phyloP scores from a whole-genome alignment of 139 green algal species.

The Astrephomene gubernaculifera region DNA sequence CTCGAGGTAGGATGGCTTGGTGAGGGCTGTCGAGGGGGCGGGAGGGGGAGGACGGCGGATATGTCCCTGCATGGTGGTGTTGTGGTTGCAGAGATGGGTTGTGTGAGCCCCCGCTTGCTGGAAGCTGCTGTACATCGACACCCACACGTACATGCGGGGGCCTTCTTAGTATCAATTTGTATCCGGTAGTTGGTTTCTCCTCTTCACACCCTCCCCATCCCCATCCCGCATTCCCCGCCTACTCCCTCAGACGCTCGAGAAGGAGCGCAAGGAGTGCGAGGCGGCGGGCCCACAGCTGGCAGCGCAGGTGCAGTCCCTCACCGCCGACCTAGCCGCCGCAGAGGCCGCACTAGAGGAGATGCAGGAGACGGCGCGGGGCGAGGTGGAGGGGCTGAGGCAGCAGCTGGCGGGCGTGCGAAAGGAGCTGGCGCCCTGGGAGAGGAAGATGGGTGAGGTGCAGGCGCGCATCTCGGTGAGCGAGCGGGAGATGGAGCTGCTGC shows the following conservation, averaged over 20 bases:
- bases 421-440: constrained; percentile 91
- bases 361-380: constrained; percentile 77
- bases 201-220: neutral
- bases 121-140: too few relatives aligned
- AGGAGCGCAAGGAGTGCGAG: constrained; percentile 62
- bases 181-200: neutral
- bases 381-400: constrained; percentile 80
- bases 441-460: constrained; percentile 78
- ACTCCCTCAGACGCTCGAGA: constrained; percentile 67
- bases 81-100: too few relatives aligned
- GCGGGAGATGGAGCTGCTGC: constrained; percentile 75
- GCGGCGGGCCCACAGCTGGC: constrained; percentile 53
- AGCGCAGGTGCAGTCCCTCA: constrained; percentile 29
- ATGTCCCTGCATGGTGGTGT: too few relatives aligned
- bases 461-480: constrained; percentile 65
- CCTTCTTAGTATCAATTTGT: too few relatives aligned
- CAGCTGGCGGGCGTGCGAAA: constrained; percentile 56
- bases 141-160: too few relatives aligned
- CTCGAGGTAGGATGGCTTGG: constrained; percentile 8
- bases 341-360: constrained; percentile 75
- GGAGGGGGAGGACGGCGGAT: too few relatives aligned
- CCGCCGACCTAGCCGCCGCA: constrained; percentile 33
- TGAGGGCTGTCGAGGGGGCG: too few relatives aligned
- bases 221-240: neutral
- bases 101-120: too few relatives aligned